phyloP scores from a whole-genome alignment of 495 filamentous ascomycete species.

The Aspergillus hancockii region DNA sequence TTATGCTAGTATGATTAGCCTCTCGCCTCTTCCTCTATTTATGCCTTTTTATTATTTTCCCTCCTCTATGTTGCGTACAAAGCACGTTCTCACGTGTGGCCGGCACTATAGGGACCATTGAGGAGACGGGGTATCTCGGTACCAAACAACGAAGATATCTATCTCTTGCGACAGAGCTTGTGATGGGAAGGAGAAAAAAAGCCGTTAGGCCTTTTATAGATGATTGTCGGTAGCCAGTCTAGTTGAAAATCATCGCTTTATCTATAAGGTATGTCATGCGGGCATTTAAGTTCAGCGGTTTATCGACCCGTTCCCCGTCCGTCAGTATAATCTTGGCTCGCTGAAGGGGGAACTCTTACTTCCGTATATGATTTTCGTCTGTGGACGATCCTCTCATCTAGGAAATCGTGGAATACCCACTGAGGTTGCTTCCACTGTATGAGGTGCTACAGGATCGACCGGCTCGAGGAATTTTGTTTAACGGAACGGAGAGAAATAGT shows the following conservation, averaged over 20 bases:
- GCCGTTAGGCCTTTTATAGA: constrained; percentile 11
- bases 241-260: constrained; percentile 17
- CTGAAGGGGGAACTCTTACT: constrained; percentile 11
- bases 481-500: constrained; percentile 6
- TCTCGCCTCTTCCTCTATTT: constrained; percentile 7
- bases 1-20: neutral
- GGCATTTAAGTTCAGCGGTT: constrained; percentile 43
- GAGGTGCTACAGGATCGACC: constrained; percentile 14
- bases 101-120: neutral
- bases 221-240: constrained; percentile 27
- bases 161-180: neutral
- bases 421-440: neutral
- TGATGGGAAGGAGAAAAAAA: constrained; percentile 3
- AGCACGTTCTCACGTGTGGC: neutral
- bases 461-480: constrained; percentile 15
- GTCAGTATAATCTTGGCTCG: constrained; percentile 22
- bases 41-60: constrained; percentile 3
- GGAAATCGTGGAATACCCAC: constrained; percentile 14
- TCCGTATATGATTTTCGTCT: constrained; percentile 13
- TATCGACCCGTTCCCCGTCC: constrained; percentile 39
- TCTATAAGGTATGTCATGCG: constrained; percentile 38
- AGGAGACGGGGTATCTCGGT: constrained; percentile 3
- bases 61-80: neutral
- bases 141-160: constrained; percentile 4
- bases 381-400: constrained; percentile 16